Evolutionary conservation across 805 yeast species (phyloP).

Genomic region (Starmera dryadoides): DNA sequence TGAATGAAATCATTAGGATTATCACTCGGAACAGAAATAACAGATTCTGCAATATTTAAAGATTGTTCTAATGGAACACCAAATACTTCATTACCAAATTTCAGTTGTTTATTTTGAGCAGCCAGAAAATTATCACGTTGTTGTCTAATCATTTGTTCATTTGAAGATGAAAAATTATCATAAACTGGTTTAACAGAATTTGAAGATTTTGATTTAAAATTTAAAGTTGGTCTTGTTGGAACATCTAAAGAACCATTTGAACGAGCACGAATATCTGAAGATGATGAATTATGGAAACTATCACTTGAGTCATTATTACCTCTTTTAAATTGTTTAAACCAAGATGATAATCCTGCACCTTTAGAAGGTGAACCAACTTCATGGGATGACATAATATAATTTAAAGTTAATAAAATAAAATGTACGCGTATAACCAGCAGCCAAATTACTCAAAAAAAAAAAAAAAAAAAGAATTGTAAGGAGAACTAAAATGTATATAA

Average conservation of each 20-base stretch:
- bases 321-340: slow-evolving; percentile 35
- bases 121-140: slow-evolving; percentile 31
- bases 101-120: slow-evolving; percentile 23
- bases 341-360: slow-evolving; percentile 24
- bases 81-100: slow-evolving; percentile 48
- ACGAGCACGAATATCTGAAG: no score
- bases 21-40: slow-evolving; percentile 56
- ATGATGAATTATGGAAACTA: no score
- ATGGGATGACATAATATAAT: no score
- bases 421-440: no score
- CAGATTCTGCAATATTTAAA: slow-evolving; percentile 68
- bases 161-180: slow-evolving; percentile 4
- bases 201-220: slow-evolving; percentile 29
- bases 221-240: slow-evolving; percentile 22
- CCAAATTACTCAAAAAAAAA: no score
- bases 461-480: no score
- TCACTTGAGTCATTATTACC: slow-evolving; percentile 16
- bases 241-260: neutral
- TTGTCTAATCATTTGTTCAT: slow-evolving; percentile 19
- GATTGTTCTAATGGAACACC: slow-evolving; percentile 75
- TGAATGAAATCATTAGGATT: slow-evolving; percentile 54
- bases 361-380: slow-evolving; percentile 26
- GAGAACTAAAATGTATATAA: no score
- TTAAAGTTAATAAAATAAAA: no score
- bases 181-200: slow-evolving; percentile 14